phyloP scores from a whole-genome alignment of 345 rosid species.

The Combretum micranthum region DNA sequence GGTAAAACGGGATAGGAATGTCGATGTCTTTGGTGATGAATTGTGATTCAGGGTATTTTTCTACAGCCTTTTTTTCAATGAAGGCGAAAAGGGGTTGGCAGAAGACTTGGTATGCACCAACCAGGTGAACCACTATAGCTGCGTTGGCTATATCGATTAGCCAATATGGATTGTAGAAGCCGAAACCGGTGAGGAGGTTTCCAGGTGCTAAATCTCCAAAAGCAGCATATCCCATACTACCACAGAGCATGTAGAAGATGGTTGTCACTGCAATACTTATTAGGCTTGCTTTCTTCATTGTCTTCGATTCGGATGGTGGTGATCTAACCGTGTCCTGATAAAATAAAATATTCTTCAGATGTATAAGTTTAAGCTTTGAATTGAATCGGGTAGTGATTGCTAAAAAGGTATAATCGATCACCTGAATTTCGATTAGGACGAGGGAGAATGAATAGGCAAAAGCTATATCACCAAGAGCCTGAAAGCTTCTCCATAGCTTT shows the following conservation, averaged over 20 bases:
- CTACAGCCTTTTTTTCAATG: conserved; percentile 31
- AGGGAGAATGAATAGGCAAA: conserved; percentile 41
- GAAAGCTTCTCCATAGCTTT: conserved; percentile 38
- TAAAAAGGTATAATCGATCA: conserved; percentile 7
- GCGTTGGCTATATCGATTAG: conserved; percentile 62
- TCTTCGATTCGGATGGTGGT: conserved; percentile 45
- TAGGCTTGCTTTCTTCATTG: conserved; percentile 43
- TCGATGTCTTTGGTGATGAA: conserved; percentile 42
- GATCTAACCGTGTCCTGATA: conserved; percentile 39
- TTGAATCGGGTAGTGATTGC: neutral
- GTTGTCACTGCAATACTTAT: conserved; percentile 31
- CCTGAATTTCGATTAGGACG: conserved; percentile 42
- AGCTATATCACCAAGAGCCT: conserved; percentile 41
- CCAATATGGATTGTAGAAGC: conserved; percentile 73
- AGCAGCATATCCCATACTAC: conserved; percentile 69
- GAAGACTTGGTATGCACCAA: conserved; percentile 75
- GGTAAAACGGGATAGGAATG: conserved; percentile 32
- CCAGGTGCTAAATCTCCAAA: conserved; percentile 67
- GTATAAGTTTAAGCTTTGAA: neutral
- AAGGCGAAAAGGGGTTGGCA: conserved; percentile 73
- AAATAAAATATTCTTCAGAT: neutral
- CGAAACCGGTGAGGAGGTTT: conserved; percentile 70
- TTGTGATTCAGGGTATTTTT: conserved; percentile 30
- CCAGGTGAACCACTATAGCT: conserved; percentile 60
- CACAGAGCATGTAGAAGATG: conserved; percentile 49